A percentile compares a stretch with the other conserved stretches of the same genome.
Conservation (phyloP, 2,329 filamentous ascomycete species). For the Lecanicillium sp. region DNA sequence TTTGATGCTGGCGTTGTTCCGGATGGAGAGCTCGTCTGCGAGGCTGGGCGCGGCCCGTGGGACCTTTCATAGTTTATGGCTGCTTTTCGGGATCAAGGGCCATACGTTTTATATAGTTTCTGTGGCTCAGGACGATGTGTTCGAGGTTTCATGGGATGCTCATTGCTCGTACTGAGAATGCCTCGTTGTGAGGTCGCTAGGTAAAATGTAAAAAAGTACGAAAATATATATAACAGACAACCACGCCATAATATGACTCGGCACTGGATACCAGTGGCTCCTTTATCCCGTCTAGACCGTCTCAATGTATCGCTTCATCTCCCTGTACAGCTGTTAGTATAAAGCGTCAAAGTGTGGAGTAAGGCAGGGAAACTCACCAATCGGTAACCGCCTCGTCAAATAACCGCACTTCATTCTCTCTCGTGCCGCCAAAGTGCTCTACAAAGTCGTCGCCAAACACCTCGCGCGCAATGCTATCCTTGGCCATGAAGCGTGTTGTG, state of each 20-base stretch:
- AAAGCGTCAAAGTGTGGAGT: neutral
- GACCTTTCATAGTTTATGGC: no score
- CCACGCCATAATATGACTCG: no score
- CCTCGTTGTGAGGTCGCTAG: no score
- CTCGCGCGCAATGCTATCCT: conserved; percentile 82
- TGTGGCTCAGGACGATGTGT: no score
- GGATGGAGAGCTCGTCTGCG: conserved; percentile 10
- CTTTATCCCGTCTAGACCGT: no score
- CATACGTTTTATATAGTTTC: no score
- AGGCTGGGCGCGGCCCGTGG: conserved; percentile 12
- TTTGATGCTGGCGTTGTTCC: conserved; percentile 15
- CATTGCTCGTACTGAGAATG: no score
- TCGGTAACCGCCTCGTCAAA: conserved; percentile 98
- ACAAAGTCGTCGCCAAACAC: conserved; percentile 94
- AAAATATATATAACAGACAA: neutral
- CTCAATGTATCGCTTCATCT: conserved; percentile 71
- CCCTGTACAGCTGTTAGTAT: conserved; percentile 40
- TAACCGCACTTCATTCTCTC: conserved; percentile 81
- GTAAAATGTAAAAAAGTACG: conserved; percentile 8
- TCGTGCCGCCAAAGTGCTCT: conserved; percentile 86
- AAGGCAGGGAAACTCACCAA: conserved; percentile 58
- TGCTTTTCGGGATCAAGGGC: no score
- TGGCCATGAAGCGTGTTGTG: conserved; percentile 65
- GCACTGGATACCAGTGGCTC: no score
- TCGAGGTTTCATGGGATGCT: no score